These are phyloP conservation scores for Onygena corvina DNA, from an alignment of 2,329 filamentous ascomycete genomes.

Conservation along the genomic window DNA sequence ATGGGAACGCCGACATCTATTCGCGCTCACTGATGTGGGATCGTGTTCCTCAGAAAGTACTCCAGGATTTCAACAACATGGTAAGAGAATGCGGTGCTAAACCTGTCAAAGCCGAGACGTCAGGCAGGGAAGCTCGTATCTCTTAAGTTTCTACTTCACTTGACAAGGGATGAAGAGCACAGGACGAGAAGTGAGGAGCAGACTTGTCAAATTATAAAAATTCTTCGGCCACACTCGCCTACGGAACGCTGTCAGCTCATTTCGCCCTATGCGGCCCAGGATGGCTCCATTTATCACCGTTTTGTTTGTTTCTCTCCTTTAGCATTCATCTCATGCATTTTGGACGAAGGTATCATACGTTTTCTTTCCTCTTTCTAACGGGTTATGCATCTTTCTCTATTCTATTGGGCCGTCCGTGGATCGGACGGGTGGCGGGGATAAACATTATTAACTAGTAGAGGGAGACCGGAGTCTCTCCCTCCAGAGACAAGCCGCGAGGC, in stretches of 20 bases:
- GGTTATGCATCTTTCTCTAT: conserved; percentile 1
- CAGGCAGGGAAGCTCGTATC: conserved; percentile 13
- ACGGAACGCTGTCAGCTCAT: neutral
- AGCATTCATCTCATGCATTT: neutral
- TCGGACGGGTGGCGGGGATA: neutral
- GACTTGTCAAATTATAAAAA: neutral
- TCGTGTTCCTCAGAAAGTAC: conserved; percentile 81
- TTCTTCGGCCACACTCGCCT: neutral
- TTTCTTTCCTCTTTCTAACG: neutral
- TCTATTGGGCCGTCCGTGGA: conserved; percentile 2
- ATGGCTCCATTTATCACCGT: neutral
- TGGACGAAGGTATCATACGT: conserved; percentile 1
- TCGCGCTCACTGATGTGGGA: conserved; percentile 89
- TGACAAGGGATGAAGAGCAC: too few species aligned
- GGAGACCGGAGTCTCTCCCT: conserved; percentile 2
- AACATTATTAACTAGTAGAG: conserved; percentile 2
- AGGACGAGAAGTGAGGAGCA: too few species aligned
- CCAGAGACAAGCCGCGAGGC: conserved; percentile 5
- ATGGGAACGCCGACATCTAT: conserved; percentile 67
- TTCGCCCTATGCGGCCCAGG: neutral
- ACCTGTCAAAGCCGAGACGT: conserved; percentile 25
- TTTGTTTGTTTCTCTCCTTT: conserved; percentile 1
- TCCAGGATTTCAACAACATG: conserved; percentile 84
- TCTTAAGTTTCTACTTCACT: neutral
- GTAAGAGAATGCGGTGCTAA: conserved; percentile 56